Percentiles rank a stretch among this genome's conserved stretches.
Conservation (phyloP, 2,329 filamentous ascomycete species). For the Scedosporium apiospermum region DNA sequence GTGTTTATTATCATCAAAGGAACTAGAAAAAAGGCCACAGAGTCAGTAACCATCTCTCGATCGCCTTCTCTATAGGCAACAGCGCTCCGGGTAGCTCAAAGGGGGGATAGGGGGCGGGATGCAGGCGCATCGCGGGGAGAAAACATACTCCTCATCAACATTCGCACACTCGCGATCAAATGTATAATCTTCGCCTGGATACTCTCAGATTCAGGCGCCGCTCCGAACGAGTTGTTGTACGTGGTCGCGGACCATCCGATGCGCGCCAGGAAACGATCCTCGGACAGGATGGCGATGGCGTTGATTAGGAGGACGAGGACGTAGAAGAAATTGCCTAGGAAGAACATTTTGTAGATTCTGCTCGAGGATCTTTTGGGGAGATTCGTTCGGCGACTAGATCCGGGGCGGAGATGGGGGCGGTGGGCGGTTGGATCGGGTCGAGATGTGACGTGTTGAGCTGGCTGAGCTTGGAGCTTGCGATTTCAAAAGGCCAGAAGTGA, state of each 20-base stretch:
- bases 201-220: constrained; percentile 56
- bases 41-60: background rate
- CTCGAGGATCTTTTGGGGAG: too few relatives aligned
- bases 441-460: too few relatives aligned
- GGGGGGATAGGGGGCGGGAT: background rate
- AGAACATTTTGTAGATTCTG: background rate
- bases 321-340: background rate
- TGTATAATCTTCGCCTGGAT: constrained; percentile 83
- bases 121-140: constrained; percentile 7
- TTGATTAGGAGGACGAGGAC: constrained; percentile 85
- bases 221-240: constrained; percentile 70
- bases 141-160: constrained; percentile 73
- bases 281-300: constrained; percentile 84
- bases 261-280: constrained; percentile 80
- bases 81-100: background rate
- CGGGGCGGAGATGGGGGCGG: too few relatives aligned
- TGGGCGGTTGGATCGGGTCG: too few relatives aligned
- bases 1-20: constrained; percentile 78
- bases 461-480: too few relatives aligned
- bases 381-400: too few relatives aligned
- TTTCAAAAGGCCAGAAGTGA: too few relatives aligned
- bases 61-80: background rate
- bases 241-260: constrained; percentile 71
- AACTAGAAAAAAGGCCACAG: constrained; percentile 38
- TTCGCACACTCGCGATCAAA: constrained; percentile 81